Conservation (phyloP, 2,329 filamentous ascomycete genomes). For the Fusarium compactum region DNA sequence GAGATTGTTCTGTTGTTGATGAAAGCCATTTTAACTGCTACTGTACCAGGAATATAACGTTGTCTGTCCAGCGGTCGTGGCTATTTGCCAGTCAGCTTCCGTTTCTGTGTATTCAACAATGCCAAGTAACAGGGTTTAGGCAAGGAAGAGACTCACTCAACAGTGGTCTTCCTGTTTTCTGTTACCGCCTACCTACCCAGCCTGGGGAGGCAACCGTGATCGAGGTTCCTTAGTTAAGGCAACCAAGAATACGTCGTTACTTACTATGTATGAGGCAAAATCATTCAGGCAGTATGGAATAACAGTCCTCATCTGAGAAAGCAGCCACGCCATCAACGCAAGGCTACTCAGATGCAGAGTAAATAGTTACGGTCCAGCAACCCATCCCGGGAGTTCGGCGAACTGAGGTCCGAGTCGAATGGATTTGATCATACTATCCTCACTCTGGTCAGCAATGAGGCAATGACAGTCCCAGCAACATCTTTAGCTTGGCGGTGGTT, state of each 20-base stretch:
- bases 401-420: slow-evolving; percentile 4
- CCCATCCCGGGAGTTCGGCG: slow-evolving; percentile 19
- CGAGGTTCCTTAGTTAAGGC: slow-evolving; percentile 2
- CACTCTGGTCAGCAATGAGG: slow-evolving; percentile 22
- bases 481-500: slow-evolving; percentile 33
- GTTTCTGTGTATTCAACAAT: slow-evolving; percentile 21
- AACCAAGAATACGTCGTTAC: slow-evolving; percentile 2
- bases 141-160: slow-evolving; percentile 4
- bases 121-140: slow-evolving; percentile 36
- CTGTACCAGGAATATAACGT: background rate
- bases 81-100: slow-evolving; percentile 16
- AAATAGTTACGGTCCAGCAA: background rate
- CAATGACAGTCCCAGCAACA: slow-evolving; percentile 6
- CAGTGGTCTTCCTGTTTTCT: slow-evolving; percentile 10
- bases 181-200: background rate
- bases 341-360: slow-evolving; percentile 5
- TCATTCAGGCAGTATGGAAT: slow-evolving; percentile 7
- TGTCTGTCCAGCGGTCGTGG: background rate
- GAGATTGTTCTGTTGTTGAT: background rate
- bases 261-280: slow-evolving; percentile 15
- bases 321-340: slow-evolving; percentile 5
- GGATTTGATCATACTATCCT: background rate
- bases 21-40: background rate
- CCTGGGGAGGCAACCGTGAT: background rate
- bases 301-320: slow-evolving; percentile 1